Evolutionary conservation across 1,284 basidiomycete species (phyloP), one percentile per base, ranked within the genome.

Genomic region (Filobasidium uniguttulatum): DNA sequence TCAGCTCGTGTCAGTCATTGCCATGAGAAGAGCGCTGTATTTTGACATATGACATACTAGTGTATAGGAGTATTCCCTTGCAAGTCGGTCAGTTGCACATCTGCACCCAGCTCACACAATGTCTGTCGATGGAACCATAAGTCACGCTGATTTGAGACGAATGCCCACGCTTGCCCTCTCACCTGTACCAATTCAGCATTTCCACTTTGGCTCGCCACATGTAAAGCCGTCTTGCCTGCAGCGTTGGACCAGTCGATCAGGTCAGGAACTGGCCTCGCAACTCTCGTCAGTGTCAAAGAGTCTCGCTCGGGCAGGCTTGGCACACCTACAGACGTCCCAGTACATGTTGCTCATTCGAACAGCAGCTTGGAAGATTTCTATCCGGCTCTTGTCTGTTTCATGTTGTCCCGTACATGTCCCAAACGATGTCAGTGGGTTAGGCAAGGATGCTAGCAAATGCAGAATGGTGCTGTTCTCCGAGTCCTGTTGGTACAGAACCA

Each of bases 51-150:
- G 26, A 73, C 83, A 68, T 63, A 89, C 85, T 89, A 90, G 65
- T 97, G 91, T 47, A 96, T 70, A 14, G 91, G 82, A 1, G 88
- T 86, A 62, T 94, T 93, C 28, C 91, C 91, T 65, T 84, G 79
- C 51, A 87, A 78, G 70, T 96, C 90, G 8, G 87, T 75, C 46
- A 93, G 70, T 68, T 93, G 83, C 52, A 83, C 74, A 66, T 94
- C 88, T 14, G 89, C 88, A 3, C 82, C 86, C 17, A 86, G 68
- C 64, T 91, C 87, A 62, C 85, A 83, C 35, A 96, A 73, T 77
- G 89, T 84, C 83, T 89, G 60, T 49, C 54, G 15, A 2, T 56
- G 48, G 6, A 3, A 3, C 19, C 36, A 38, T 7, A 9, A 12
- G 26, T 25, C 17, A 43, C 14, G 14, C 25, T 22, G 26, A 23